A percentile compares a stretch with the other conserved stretches of the same genome.
Conservation (phyloP, 2,329 filamentous ascomycete species). For the Pestalotiopsis sp. region DNA sequence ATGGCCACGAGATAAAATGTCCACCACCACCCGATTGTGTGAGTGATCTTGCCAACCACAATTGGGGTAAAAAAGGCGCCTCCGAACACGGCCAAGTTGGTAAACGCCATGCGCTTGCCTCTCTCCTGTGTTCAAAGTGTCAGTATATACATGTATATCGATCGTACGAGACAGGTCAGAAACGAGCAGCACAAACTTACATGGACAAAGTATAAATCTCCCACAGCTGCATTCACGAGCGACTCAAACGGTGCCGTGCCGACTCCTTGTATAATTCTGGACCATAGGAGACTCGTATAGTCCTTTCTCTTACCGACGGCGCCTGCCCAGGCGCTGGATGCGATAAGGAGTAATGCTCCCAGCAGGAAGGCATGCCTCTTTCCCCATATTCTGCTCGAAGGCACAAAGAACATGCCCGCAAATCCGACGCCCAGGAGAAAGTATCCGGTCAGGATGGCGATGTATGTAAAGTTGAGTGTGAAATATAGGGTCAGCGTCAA, state of each 20-base stretch:
- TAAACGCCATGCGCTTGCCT: constrained; percentile 83
- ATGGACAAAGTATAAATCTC: constrained; percentile 89
- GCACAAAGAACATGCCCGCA: constrained; percentile 82
- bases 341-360: constrained; percentile 71
- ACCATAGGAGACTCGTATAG: constrained; percentile 73
- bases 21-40: constrained; percentile 78
- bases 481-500: constrained; percentile 73
- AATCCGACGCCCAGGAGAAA: constrained; percentile 81
- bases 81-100: constrained; percentile 58
- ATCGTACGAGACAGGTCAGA: background rate
- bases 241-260: constrained; percentile 88
- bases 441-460: constrained; percentile 83
- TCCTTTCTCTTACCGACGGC: constrained; percentile 60
- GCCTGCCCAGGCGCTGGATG: constrained; percentile 77
- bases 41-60: constrained; percentile 84
- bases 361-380: constrained; percentile 86
- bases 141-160: background rate
- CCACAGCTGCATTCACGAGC: constrained; percentile 83
- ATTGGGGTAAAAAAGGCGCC: constrained; percentile 73
- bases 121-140: constrained; percentile 51
- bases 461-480: constrained; percentile 64
- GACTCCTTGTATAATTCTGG: constrained; percentile 82
- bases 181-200: constrained; percentile 41
- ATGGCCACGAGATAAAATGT: constrained; percentile 87
- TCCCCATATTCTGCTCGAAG: constrained; percentile 86